These are phyloP conservation scores for Entonaema liquescens DNA, from an alignment of 495 filamentous ascomycete species.

Conservation along the genomic window DNA sequence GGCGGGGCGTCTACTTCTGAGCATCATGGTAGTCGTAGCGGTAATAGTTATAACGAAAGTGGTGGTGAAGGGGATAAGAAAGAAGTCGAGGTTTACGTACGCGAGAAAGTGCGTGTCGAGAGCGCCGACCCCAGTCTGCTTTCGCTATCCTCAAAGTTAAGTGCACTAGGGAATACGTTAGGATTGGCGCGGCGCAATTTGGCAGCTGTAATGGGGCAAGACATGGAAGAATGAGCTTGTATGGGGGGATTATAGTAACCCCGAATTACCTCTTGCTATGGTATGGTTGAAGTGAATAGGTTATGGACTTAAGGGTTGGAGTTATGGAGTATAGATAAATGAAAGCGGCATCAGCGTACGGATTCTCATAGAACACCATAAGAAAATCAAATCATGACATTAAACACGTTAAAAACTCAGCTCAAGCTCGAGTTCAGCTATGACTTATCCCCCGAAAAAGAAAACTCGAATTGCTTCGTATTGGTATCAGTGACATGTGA, in stretches of 20 bases:
- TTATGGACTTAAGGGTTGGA: not conserved
- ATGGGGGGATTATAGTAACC: not conserved
- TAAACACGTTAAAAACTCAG: not conserved
- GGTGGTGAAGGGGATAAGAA: slow-evolving; percentile 2
- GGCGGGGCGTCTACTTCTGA: slow-evolving; percentile 14
- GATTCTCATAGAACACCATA: not conserved
- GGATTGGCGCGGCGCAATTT: slow-evolving; percentile 73
- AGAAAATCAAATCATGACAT: not conserved
- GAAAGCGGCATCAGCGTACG: not conserved
- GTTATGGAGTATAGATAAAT: not conserved
- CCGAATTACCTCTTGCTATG: not conserved
- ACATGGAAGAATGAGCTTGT: slow-evolving; percentile 25
- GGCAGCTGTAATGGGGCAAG: slow-evolving; percentile 80
- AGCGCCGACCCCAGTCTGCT: slow-evolving; percentile 90
- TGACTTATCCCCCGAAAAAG: not conserved
- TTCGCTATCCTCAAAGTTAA: slow-evolving; percentile 86
- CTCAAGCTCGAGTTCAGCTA: not conserved
- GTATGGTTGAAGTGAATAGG: not conserved
- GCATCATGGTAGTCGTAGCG: not conserved
- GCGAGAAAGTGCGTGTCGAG: slow-evolving; percentile 90
- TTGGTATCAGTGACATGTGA: slow-evolving; percentile 24
- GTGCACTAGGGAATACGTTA: slow-evolving; percentile 78
- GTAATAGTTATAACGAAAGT: not conserved
- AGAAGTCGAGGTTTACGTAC: slow-evolving; percentile 75
- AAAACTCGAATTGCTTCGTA: slow-evolving; percentile 20